Evolutionary conservation across 2,329 filamentous ascomycete genomes (phyloP).

Genomic region (Alternaria rosae): DNA sequence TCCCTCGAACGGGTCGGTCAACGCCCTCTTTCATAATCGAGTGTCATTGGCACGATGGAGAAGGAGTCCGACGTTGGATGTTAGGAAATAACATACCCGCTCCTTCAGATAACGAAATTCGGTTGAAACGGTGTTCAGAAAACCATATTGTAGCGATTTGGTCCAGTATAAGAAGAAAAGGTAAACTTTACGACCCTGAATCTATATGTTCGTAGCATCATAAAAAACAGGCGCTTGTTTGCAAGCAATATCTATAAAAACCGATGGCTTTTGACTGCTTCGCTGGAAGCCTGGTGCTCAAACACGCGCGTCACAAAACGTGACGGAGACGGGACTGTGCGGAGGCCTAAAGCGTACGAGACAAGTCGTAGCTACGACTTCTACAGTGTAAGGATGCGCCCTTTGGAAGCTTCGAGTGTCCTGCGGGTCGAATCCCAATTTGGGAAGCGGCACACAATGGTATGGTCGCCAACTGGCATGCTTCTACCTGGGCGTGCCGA

Average conservation of each 20-base stretch:
- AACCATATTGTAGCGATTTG: background rate
- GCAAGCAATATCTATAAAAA: slow-evolving; percentile 1
- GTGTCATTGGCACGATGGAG: background rate
- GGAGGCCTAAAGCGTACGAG: background rate
- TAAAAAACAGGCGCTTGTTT: background rate
- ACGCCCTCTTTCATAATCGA: background rate
- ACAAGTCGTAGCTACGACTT: background rate
- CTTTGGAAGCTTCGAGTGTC: background rate
- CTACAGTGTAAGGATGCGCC: background rate
- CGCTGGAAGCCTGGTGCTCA: slow-evolving; percentile 7
- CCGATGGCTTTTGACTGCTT: slow-evolving; percentile 12
- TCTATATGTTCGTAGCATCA: slow-evolving; percentile 1
- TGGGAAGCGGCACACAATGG: background rate
- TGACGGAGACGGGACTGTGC: background rate
- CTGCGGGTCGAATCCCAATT: background rate
- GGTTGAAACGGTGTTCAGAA: background rate
- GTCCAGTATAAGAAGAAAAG: background rate
- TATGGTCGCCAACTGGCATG: background rate
- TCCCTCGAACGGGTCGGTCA: slow-evolving; percentile 8
- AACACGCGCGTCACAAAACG: background rate
- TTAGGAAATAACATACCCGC: background rate
- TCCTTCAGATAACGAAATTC: background rate
- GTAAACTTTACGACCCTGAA: background rate
- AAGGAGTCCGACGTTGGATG: background rate
- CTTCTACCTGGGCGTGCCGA: background rate